Conservation (phyloP, 208 protist species). For the Acanthamoeba polyphaga region DNA sequence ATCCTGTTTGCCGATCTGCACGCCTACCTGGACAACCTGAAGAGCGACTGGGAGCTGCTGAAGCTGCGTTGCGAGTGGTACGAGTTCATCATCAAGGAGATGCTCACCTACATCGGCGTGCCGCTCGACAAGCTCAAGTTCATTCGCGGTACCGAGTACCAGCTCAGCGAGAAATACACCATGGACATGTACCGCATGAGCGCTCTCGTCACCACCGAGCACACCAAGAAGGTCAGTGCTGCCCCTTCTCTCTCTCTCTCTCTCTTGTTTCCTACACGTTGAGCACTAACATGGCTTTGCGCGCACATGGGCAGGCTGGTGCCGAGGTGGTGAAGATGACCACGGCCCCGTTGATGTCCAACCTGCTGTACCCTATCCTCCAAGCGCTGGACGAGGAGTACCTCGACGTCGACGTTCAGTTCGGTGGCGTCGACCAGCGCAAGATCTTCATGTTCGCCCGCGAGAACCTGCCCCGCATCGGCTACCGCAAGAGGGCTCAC, state of each 20-base stretch:
- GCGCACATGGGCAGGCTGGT: conserved; percentile 74
- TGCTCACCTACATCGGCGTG: conserved; percentile 81
- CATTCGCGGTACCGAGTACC: conserved; percentile 82
- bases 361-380: conserved; percentile 84
- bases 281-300: background rate
- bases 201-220: conserved; percentile 77
- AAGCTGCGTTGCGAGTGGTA: conserved; percentile 83
- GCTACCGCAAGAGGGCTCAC: conserved; percentile 85
- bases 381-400: conserved; percentile 88
- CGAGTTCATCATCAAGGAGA: conserved; percentile 83
- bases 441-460: conserved; percentile 88
- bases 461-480: conserved; percentile 84
- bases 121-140: conserved; percentile 87
- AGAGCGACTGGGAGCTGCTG: conserved; percentile 84
- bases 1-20: conserved; percentile 86
- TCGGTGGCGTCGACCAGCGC: conserved; percentile 88
- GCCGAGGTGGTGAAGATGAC: conserved; percentile 86
- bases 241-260: background rate
- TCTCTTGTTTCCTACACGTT: background rate
- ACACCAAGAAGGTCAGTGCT: conserved; percentile 71
- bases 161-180: conserved; percentile 84
- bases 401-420: conserved; percentile 86
- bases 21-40: conserved; percentile 87
- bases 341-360: conserved; percentile 74
- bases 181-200: conserved; percentile 82